Conservation (phyloP, 1,139 yeast species). For the Suzukiozyma palmioleophila region DNA sequence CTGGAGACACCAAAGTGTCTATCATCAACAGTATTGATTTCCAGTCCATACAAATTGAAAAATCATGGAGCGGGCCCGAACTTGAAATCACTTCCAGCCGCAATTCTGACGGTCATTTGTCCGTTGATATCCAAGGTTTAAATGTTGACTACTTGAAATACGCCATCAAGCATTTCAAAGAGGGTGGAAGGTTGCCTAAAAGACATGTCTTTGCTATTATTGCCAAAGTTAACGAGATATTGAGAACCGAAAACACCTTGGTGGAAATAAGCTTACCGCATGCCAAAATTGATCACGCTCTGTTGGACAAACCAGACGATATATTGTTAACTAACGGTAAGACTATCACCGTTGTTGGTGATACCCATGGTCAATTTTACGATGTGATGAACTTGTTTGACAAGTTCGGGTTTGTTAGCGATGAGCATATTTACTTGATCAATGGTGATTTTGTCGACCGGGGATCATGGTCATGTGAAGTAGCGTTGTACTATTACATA, state of each 20-base stretch:
- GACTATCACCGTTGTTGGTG: constrained; percentile 86
- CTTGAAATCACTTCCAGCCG: constrained; percentile 39
- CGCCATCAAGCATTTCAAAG: constrained; percentile 65
- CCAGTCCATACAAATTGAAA: constrained; percentile 51
- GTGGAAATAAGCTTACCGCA: constrained; percentile 60
- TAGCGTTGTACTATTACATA: constrained; percentile 76
- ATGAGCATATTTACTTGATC: constrained; percentile 75
- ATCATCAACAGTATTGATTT: constrained; percentile 42
- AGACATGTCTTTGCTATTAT: constrained; percentile 82
- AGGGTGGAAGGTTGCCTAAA: constrained; percentile 72
- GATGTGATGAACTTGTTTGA: constrained; percentile 80
- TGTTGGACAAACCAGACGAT: constrained; percentile 12
- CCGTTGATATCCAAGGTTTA: constrained; percentile 30
- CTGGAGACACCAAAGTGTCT: constrained; percentile 47
- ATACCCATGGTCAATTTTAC: constrained; percentile 94
- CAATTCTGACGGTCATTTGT: constrained; percentile 14
- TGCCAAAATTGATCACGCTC: constrained; percentile 13
- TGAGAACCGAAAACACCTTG: constrained; percentile 66
- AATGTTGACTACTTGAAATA: constrained; percentile 51
- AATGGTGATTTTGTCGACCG: constrained; percentile 98
- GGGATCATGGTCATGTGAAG: constrained; percentile 98
- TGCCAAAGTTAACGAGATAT: constrained; percentile 63
- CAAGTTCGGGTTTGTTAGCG: constrained; percentile 63
- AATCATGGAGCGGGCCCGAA: constrained; percentile 60
- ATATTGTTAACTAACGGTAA: constrained; percentile 24